These are phyloP conservation scores for Vitis rotundifolia DNA, from an alignment of 164 flowering plant species.

Conservation along the genomic window DNA sequence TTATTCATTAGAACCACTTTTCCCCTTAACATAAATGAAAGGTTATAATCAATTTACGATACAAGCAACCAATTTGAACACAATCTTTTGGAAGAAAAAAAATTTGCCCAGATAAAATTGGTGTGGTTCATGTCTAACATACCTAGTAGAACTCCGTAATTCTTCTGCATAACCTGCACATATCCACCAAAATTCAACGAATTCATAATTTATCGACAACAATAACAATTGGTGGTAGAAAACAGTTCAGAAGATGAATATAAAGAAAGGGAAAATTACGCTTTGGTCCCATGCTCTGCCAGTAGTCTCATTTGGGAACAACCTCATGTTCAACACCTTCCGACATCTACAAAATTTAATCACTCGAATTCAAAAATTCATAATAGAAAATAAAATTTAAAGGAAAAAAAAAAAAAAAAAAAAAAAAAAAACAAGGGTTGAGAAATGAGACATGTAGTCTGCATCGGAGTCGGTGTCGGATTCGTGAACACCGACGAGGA, in stretches of 20 bases:
- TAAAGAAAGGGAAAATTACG: slow-evolving; percentile 32
- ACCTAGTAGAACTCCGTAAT: slow-evolving; percentile 83
- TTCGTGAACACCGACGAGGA: slow-evolving; percentile 84
- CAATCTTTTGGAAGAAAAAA: too few relatives aligned
- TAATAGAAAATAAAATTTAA: background rate
- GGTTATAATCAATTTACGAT: too few relatives aligned
- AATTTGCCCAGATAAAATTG: too few relatives aligned
- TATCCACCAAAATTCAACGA: background rate
- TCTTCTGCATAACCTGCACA: slow-evolving; percentile 87
- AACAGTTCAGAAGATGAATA: background rate
- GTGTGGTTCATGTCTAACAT: slow-evolving; percentile 3
- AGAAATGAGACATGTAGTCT: slow-evolving; percentile 59
- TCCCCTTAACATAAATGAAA: too few relatives aligned
- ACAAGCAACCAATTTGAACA: too few relatives aligned
- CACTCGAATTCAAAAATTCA: background rate
- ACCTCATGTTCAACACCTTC: slow-evolving; percentile 92
- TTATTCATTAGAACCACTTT: too few relatives aligned
- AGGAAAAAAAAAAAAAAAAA: background rate
- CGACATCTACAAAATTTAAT: slow-evolving; percentile 60
- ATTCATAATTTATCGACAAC: background rate
- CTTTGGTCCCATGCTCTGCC: slow-evolving; percentile 84
- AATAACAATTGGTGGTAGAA: background rate
- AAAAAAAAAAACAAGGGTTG: background rate
- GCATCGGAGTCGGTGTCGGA: slow-evolving; percentile 78
- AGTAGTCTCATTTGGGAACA: slow-evolving; percentile 73